Base-by-base conservation (phyloP, 1,284 basidiomycete species). In the Schizophyllum amplum region DNA sequence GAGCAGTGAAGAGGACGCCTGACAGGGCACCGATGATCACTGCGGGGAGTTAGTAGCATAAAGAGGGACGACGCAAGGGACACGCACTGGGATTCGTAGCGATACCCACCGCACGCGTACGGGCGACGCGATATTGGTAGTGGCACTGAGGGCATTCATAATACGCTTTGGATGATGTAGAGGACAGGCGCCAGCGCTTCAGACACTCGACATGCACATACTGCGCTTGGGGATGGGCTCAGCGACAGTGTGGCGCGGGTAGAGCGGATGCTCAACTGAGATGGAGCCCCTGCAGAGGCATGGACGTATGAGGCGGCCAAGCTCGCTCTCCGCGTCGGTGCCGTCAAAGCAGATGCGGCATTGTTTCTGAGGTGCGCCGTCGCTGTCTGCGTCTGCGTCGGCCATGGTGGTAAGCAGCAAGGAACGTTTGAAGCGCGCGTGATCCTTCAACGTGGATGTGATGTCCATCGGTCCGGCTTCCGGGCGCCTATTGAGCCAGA, bases 271-370 rank as follows among this genome's bases (percentile, higher is more conserved):
- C 85, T 68, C 69, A 90, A 42, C 87, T 61, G 82, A 86, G 55
- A 91, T 89, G n/a, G 85, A 83, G 25, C 89, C 89, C 60, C 79
- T 84, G 71, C 88, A 92, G 1, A 85, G 77, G 68, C 89, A 91
- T 5, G 89, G 88, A 42, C 83, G 79, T 62, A 90, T 87, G 58
- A 90, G 79, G 56, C 82, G 78, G 5, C 88, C 88, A 33, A 85
- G 74, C 55, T 81, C 75, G 4, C 66, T 70, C 64, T 87, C 85
- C 51, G 77, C 74, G 11, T 73, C 71, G 20, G 72, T 64, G n/a
- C 83, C 81, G 56, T 87, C 87, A 24, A 88, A 72, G 66, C 87
- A 90, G 58, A 90, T 90, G 53, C 88, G 80, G 65, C 87, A 90
- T 65, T 87, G 86, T 63, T 80, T 86, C 48, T 50, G 48, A 50